Conservation (phyloP, 805 yeast genomes). For the Metschnikowia peoriensis region DNA sequence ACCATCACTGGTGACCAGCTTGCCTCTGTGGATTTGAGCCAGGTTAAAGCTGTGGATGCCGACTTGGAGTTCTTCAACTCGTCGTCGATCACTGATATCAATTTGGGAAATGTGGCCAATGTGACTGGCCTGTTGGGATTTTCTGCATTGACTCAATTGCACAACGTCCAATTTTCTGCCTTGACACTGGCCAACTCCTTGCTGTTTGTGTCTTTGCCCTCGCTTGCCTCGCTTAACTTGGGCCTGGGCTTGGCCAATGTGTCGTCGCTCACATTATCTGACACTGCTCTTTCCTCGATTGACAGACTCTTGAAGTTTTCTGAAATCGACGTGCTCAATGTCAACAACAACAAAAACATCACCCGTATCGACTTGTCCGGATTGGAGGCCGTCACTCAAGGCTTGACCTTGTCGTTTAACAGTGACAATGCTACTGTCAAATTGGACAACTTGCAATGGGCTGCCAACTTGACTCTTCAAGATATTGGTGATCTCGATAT, state of each 20-base stretch:
- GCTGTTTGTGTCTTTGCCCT: conserved; percentile 40
- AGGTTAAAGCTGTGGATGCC: conserved; percentile 29
- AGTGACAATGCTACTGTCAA: conserved; percentile 27
- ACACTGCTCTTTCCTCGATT: conserved; percentile 40
- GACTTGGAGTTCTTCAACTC: conserved; percentile 38
- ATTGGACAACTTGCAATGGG: conserved; percentile 38
- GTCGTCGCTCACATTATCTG: conserved; percentile 34
- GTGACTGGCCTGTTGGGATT: conserved; percentile 37
- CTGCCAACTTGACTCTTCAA: conserved; percentile 45
- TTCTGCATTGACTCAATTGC: conserved; percentile 40
- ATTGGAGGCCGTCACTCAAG: conserved; percentile 33
- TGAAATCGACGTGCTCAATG: conserved; percentile 33
- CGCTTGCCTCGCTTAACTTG: conserved; percentile 37
- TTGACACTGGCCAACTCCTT: conserved; percentile 31
- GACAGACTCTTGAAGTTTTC: conserved; percentile 30
- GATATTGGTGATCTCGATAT: conserved; percentile 35
- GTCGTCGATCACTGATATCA: conserved; percentile 35
- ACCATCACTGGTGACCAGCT: conserved; percentile 36
- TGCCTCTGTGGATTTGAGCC: conserved; percentile 28
- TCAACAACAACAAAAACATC: conserved; percentile 46
- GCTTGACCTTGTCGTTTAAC: conserved; percentile 41
- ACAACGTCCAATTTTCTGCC: conserved; percentile 32
- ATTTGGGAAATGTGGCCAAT: conserved; percentile 27
- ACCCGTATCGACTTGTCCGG: conserved; percentile 30
- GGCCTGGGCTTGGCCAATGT: conserved; percentile 37